phyloP scores from a whole-genome alignment of 1,284 basidiomycete species.

The Phylloporus gajari region DNA sequence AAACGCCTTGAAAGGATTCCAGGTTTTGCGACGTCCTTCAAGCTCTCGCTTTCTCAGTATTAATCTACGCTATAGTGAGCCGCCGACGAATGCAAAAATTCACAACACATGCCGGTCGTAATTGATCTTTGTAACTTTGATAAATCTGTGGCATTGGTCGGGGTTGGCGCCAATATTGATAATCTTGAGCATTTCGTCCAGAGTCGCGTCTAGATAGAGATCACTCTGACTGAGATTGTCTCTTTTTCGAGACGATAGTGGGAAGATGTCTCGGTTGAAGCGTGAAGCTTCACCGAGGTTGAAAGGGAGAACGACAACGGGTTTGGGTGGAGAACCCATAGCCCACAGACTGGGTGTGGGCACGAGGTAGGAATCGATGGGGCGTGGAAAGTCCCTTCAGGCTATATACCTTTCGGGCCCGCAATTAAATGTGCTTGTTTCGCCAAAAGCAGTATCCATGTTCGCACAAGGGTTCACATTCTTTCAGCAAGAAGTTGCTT shows the following conservation, averaged over 20 bases:
- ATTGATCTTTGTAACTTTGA: background rate
- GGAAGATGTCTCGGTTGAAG: background rate
- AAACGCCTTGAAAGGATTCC: background rate
- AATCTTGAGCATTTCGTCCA: constrained; percentile 24
- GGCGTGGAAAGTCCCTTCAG: too few species aligned
- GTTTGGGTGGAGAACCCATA: background rate
- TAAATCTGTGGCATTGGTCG: background rate
- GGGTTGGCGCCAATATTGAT: background rate
- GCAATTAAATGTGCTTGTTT: too few species aligned
- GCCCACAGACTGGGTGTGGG: too few species aligned
- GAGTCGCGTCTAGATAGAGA: constrained; percentile 19
- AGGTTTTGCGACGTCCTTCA: background rate
- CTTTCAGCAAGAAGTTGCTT: too few species aligned
- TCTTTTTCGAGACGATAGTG: constrained; percentile 2
- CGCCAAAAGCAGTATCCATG: too few species aligned
- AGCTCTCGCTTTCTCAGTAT: background rate
- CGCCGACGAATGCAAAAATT: too few species aligned
- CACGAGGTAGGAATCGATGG: too few species aligned
- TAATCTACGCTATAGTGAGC: background rate
- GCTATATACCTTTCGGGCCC: too few species aligned
- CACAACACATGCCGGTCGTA: constrained; percentile 14
- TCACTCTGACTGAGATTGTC: constrained; percentile 7
- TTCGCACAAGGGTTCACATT: too few species aligned
- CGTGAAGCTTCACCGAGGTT: background rate
- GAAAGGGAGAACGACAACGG: background rate